Evolutionary conservation across 148 eudicot genomes (phyloP).

Genomic region (Nyssa sinensis): DNA sequence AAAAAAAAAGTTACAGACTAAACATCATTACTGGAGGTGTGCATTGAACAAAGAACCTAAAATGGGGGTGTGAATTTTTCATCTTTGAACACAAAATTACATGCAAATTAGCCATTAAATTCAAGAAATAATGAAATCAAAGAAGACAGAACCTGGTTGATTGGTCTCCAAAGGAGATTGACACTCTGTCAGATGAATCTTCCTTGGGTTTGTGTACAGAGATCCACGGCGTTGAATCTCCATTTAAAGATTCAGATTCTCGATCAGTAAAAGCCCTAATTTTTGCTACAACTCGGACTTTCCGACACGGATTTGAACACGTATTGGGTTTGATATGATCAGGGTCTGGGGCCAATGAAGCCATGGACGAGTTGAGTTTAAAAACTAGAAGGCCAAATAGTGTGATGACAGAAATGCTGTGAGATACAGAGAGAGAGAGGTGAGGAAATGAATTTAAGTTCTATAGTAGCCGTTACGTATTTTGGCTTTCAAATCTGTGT

Average conservation of each 20-base stretch:
- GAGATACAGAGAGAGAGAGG: constrained; percentile 7
- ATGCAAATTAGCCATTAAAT: neutral
- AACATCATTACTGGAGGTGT: neutral
- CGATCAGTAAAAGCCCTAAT: constrained; percentile 39
- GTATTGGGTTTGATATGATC: constrained; percentile 1
- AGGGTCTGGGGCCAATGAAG: constrained; percentile 18
- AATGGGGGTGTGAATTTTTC: neutral
- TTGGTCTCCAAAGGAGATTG: constrained; percentile 45
- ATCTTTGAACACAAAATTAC: no score
- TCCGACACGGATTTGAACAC: constrained; percentile 24
- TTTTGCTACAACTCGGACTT: constrained; percentile 52
- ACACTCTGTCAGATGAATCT: constrained; percentile 29
- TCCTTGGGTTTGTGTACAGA: constrained; percentile 35
- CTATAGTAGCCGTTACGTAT: constrained; percentile 17
- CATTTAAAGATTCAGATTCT: constrained; percentile 22
- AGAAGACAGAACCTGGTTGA: constrained; percentile 36
- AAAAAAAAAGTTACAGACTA: no score
- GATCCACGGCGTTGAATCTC: constrained; percentile 39
- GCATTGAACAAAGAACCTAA: neutral
- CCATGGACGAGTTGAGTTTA: constrained; percentile 14
- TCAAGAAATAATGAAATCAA: neutral
- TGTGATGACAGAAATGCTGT: neutral
- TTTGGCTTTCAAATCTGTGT: constrained; percentile 16
- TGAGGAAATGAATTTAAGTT: neutral
- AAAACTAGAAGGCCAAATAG: neutral